A percentile compares a stretch with the other conserved stretches of the same genome.
phyloP scores from a whole-genome alignment of 345 rosid genomes.

The Laguncularia racemosa region DNA sequence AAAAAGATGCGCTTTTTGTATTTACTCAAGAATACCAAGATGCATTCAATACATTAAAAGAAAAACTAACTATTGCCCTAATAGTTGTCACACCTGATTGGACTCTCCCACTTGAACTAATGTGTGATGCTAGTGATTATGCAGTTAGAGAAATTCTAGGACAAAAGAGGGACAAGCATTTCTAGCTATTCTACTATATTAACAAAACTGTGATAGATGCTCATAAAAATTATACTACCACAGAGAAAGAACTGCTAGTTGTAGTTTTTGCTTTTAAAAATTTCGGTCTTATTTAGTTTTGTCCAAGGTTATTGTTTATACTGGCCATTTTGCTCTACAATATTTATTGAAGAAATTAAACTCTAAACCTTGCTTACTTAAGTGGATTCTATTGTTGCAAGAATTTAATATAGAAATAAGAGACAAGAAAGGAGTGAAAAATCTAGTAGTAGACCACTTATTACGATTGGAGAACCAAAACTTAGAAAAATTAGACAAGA shows the following conservation, averaged over 20 bases:
- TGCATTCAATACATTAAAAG: neutral
- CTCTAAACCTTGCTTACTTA: neutral
- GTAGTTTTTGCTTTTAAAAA: neutral
- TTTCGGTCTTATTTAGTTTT: neutral
- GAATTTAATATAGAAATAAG: neutral
- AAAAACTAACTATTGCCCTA: neutral
- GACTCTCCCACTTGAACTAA: neutral
- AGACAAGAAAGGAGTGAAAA: neutral
- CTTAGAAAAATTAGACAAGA: neutral
- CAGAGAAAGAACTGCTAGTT: neutral
- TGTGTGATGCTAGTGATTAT: neutral
- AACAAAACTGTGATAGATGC: neutral
- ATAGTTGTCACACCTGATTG: neutral
- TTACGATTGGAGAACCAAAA: neutral
- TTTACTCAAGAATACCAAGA: too few species aligned
- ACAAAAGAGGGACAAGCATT: neutral
- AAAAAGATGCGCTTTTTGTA: too few species aligned
- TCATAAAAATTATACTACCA: neutral
- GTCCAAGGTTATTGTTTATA: neutral
- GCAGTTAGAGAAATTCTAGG: neutral
- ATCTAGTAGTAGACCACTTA: neutral
- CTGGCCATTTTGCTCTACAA: neutral
- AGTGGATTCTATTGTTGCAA: too few species aligned
- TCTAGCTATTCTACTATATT: neutral
- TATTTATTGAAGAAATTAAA: neutral